Percentiles rank a stretch among this genome's conserved stretches.
phyloP scores from a whole-genome alignment of 768 basidiomycete genomes.

The Agrocybe chaxingu region DNA sequence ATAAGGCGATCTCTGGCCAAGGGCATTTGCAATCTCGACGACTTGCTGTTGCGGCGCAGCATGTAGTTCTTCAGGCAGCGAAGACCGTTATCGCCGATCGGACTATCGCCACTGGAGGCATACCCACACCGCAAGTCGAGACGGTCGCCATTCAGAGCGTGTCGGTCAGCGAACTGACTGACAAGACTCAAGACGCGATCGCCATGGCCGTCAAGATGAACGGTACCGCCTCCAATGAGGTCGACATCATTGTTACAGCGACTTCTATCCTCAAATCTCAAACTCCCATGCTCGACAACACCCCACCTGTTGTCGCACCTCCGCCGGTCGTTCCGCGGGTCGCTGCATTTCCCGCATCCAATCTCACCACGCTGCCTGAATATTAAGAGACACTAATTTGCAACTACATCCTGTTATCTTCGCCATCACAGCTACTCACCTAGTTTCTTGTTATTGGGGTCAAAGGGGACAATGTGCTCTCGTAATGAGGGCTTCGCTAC shows the following conservation, averaged over 20 bases:
- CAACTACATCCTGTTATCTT: slow-evolving; percentile 18
- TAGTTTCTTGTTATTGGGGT: slow-evolving; percentile 19
- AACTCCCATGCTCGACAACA: slow-evolving; percentile 26
- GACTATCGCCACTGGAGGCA: slow-evolving; percentile 35
- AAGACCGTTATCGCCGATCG: slow-evolving; percentile 57
- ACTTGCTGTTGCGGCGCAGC: slow-evolving; percentile 75
- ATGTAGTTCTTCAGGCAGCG: slow-evolving; percentile 80
- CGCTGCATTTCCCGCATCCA: slow-evolving; percentile 20
- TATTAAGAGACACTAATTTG: slow-evolving; percentile 30
- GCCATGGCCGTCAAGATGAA: slow-evolving; percentile 79
- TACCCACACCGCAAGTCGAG: slow-evolving; percentile 34
- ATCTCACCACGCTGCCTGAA: slow-evolving; percentile 39
- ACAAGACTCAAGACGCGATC: slow-evolving; percentile 62
- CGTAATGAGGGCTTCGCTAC: background rate
- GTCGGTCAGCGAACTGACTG: slow-evolving; percentile 48
- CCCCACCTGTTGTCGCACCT: slow-evolving; percentile 13
- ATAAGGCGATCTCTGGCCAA: slow-evolving; percentile 61
- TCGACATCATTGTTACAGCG: slow-evolving; percentile 78
- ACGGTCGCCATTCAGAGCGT: slow-evolving; percentile 45
- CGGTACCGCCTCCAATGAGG: slow-evolving; percentile 69
- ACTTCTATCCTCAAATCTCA: slow-evolving; percentile 45
- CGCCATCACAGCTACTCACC: slow-evolving; percentile 17
- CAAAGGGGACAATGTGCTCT: slow-evolving; percentile 18
- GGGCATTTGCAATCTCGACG: slow-evolving; percentile 49
- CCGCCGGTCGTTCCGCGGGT: slow-evolving; percentile 12